Evolutionary conservation across 176 grass and related monocot genomes (phyloP), one percentile per base, ranked within the genome.

Genomic region (Musa schizocarpa): DNA sequence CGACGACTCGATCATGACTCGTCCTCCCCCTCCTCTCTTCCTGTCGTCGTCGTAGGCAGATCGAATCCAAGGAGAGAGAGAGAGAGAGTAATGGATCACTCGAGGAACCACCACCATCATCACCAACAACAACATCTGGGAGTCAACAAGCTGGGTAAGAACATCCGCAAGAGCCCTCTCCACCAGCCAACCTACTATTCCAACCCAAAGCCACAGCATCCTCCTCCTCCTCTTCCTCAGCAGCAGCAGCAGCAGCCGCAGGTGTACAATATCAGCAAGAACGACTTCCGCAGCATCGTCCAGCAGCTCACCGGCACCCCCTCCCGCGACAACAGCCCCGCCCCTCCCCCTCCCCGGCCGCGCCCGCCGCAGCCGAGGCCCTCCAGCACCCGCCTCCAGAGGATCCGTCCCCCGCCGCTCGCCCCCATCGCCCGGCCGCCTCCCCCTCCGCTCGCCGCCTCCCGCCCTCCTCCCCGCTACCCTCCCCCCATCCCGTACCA

Each of bases 261-360:
- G 82, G 93, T 97, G 54, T 97, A 97, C 87, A 97, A 93, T 85
- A 92, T 97, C 87, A 97, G 83, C 87, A 90, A 97, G 83, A 97
- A 87, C 87, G 85, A 97, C n/a, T 97, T 97, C 77, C 89, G 93
- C 9, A 89, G 89, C 74, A 88, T 97, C 67, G 93, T 97, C 22
- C 93, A 97, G 78, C 87, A 97, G 83, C 93, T 97, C 63, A 97
- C 90, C 52, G 93, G 93, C 0, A 92, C 93, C 14, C 92, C 89
- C 1, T 79, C 87, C 54, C 77, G 85, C 6, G 78, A 82, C 14
- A 83, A 83, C 6, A 85, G 76, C 2, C 78, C 88, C 3, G 77
- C 62, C 13, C 74, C n/a, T 55, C 66, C 78, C 11, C 76, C 76
- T 8, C 74, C 77, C 4, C 77, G 34, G 57, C 81, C 87, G 21